These are phyloP conservation scores for Aspergillus hancockii DNA, from an alignment of 495 filamentous ascomycete species.

Conservation along the genomic window DNA sequence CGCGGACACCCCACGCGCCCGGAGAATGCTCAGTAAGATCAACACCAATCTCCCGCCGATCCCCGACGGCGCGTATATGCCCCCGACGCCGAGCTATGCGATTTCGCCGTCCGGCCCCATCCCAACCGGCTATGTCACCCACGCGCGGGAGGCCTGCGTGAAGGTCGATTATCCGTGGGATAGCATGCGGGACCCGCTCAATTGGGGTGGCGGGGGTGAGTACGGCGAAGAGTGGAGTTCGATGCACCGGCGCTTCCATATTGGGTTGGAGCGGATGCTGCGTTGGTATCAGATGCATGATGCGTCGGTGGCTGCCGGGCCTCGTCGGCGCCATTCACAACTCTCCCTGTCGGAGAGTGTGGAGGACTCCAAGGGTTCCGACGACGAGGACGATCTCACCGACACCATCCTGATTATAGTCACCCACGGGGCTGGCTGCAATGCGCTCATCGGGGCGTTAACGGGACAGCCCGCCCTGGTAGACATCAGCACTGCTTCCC, in stretches of 20 bases:
- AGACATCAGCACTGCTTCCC: conserved; percentile 84
- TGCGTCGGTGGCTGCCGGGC: conserved; percentile 22
- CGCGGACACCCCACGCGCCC: conserved; percentile 14
- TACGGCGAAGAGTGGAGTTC: conserved; percentile 92
- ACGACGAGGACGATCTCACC: conserved; percentile 57
- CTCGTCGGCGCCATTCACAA: conserved; percentile 18
- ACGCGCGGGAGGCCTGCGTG: conserved; percentile 87
- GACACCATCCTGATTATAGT: conserved; percentile 88
- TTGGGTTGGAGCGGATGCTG: conserved; percentile 72
- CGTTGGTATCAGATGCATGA: conserved; percentile 74
- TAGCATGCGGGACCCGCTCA: conserved; percentile 70
- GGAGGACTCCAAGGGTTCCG: conserved; percentile 52
- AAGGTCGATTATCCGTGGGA: conserved; percentile 94
- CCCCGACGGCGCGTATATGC: conserved; percentile 56
- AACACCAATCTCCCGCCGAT: conserved; percentile 35
- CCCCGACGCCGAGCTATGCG: conserved; percentile 81
- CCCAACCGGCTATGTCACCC: conserved; percentile 81
- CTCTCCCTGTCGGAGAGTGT: conserved; percentile 39
- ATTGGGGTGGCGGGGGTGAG: conserved; percentile 85
- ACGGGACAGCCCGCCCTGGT: conserved; percentile 85
- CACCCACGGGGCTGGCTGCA: conserved; percentile 97
- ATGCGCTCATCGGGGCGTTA: conserved; percentile 88
- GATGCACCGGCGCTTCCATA: conserved; percentile 88
- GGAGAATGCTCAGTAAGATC: conserved; percentile 26
- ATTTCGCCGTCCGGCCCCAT: conserved; percentile 78